Conservation (phyloP, 2,329 filamentous ascomycete species). For the Aspergillus neoniger region DNA sequence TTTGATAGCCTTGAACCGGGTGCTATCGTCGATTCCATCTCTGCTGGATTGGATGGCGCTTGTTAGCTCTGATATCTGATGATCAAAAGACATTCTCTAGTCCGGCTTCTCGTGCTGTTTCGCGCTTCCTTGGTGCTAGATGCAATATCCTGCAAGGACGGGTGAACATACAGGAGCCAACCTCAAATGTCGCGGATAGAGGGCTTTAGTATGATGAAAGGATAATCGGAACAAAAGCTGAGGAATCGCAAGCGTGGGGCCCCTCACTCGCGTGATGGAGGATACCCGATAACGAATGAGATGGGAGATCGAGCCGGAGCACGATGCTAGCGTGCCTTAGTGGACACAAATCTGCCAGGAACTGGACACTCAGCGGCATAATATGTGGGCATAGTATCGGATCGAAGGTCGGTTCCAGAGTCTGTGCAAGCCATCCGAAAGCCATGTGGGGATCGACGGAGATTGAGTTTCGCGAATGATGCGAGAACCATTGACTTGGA, state of each 20-base stretch:
- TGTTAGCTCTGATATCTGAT: conserved; percentile 11
- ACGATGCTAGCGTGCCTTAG: neutral
- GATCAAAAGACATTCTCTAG: neutral
- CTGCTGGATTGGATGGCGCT: conserved; percentile 8
- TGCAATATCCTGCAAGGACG: neutral
- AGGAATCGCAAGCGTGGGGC: neutral
- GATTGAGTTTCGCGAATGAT: neutral
- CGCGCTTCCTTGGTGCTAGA: neutral
- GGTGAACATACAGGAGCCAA: neutral
- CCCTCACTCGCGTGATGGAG: neutral
- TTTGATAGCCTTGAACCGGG: conserved; percentile 12
- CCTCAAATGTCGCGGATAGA: neutral
- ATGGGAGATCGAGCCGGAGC: neutral
- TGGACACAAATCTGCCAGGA: neutral
- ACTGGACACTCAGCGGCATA: neutral
- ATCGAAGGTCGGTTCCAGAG: neutral
- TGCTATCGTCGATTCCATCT: conserved; percentile 8
- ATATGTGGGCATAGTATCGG: neutral
- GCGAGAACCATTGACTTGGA: neutral
- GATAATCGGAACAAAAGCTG: neutral
- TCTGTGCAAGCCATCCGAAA: neutral
- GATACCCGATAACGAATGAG: neutral
- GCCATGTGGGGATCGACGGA: neutral
- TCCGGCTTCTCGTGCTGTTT: neutral
- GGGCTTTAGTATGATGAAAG: neutral